Base-by-base conservation (phyloP, 495 filamentous ascomycete species). In the Daldinia caldariorum region DNA sequence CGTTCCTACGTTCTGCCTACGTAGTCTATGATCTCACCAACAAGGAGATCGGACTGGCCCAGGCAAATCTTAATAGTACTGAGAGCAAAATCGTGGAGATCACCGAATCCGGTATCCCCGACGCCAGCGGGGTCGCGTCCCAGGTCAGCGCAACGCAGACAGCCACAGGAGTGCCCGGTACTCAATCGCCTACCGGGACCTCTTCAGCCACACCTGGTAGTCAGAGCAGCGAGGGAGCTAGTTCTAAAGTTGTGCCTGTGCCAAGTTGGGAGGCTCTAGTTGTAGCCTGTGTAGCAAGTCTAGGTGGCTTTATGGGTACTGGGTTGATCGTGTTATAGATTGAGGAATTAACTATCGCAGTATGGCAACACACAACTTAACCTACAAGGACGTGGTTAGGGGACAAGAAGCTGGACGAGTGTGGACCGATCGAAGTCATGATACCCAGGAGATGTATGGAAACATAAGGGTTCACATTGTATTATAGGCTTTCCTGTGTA, bases 11-110 rank as follows among this genome's bases (percentile, higher is more conserved):
- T 57, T 91, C 89, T 61, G 93, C 94, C 2, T 99, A 98, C 73
- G 92, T 97, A 31, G 95, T 98, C 0, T 97, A 95, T 75, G 94
- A 97, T 71, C 83, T 97, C 9, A 81, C 81, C 12, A 94, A 94
- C 76, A 90, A 94, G 78, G 83, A 94, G 80, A 92, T 98, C 64
- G 91, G 88, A 14, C 79, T 99, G 26, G 95, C 92, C 6, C 92
- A 94, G 73, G 94, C 94, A 14, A 91, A 91, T 50, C 91, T 95
- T 80, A 92, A 97, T 74, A 83, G 87, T 32, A 89, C 87, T 0
- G 77, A 77, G 6, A 84, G 83, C 57, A 78, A 68, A 56, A 66
- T 87, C 29, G 58, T 85, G 1, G 84, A 85, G 64, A 80, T 87
- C 22, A 64, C 81, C 7, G 73, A 73, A 3, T 74, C 73, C 1